Evolutionary conservation across 139 green algal genomes (phyloP).

Genomic region (Protoeuglena noctilucae): DNA sequence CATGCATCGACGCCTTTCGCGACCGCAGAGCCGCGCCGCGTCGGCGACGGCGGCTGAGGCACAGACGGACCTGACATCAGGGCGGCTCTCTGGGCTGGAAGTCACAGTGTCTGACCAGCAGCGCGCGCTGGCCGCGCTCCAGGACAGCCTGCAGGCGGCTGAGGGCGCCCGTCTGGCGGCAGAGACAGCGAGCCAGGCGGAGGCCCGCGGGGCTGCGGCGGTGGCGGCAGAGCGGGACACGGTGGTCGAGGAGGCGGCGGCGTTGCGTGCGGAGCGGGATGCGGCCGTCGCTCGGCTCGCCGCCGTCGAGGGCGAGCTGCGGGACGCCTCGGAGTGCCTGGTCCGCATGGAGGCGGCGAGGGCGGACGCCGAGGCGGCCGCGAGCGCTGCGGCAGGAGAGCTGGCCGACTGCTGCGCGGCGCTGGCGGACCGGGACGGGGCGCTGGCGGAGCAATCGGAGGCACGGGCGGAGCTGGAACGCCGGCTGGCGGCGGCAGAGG

Average conservation of each 20-base stretch:
- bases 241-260: not conserved
- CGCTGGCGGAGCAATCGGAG: too few relatives aligned
- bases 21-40: too few relatives aligned
- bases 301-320: not conserved
- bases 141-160: too few relatives aligned
- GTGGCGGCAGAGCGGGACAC: not conserved
- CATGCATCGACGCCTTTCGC: too few relatives aligned
- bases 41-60: not conserved
- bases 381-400: not conserved
- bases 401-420: not conserved
- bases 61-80: too few relatives aligned
- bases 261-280: not conserved
- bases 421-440: not conserved
- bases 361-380: not conserved
- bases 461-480: not conserved
- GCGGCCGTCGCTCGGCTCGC: not conserved
- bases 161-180: not conserved
- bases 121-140: too few relatives aligned
- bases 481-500: not conserved
- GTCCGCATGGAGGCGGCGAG: not conserved
- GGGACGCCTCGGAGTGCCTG: too few relatives aligned
- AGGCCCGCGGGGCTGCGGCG: not conserved
- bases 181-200: not conserved
- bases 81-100: too few relatives aligned
- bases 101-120: too few relatives aligned